Percentiles rank a stretch among this genome's conserved stretches.
Conservation (phyloP, 495 filamentous ascomycete species). For the Penicillium pulvis region DNA sequence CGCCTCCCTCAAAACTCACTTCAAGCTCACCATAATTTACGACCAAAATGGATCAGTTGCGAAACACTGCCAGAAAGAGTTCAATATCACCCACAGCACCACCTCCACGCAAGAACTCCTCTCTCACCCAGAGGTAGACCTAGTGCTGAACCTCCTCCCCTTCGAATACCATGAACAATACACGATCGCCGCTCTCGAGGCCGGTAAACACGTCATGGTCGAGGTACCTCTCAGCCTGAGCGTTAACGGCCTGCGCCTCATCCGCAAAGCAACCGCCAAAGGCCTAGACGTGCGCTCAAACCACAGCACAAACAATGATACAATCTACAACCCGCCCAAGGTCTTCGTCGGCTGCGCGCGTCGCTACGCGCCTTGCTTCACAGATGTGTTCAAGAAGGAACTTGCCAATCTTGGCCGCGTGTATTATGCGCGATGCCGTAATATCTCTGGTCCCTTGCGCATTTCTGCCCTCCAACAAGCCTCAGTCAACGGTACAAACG, state of each 20-base stretch:
- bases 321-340: conserved; percentile 21
- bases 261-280: conserved; percentile 42
- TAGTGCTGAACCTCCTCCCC: conserved; percentile 54
- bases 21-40: conserved; percentile 44
- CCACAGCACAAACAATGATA: not conserved
- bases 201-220: conserved; percentile 56
- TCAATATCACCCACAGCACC: conserved; percentile 17
- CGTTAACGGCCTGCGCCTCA: conserved; percentile 38
- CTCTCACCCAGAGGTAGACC: conserved; percentile 37
- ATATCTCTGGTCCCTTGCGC: conserved; percentile 50
- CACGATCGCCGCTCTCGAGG: conserved; percentile 49
- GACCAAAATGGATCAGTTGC: conserved; percentile 27
- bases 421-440: conserved; percentile 54
- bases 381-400: conserved; percentile 49
- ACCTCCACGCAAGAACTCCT: conserved; percentile 19
- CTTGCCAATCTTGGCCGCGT: conserved; percentile 48
- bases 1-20: conserved; percentile 39
- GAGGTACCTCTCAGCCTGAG: conserved; percentile 56
- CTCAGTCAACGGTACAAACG: not conserved
- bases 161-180: conserved; percentile 54
- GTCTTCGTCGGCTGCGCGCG: conserved; percentile 60
- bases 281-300: not conserved
- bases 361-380: conserved; percentile 54
- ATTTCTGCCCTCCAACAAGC: not conserved
- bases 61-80: conserved; percentile 13